Evolutionary conservation across 768 basidiomycete species (phyloP), one percentile per base, ranked within the genome.

Genomic region (Fomitopsis serialis): DNA sequence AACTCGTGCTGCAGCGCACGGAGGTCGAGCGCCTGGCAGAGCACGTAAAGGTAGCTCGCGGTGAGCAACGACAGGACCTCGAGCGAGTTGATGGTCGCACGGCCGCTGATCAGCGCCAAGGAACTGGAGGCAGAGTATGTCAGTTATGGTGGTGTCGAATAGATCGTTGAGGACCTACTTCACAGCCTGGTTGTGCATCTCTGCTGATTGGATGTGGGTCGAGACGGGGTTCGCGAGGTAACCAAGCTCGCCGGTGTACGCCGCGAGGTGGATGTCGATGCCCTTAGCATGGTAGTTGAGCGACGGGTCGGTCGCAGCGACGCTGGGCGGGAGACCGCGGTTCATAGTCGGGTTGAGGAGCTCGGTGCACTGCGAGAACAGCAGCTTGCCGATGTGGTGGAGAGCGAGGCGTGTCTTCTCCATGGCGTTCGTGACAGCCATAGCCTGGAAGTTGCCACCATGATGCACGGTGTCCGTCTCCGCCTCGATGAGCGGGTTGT

Each of bases 101-200:
- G 84, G 22, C 82, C 89, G 17, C 90, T 92, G 50, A 93, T 83
- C 58, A 94, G 72, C 0, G 92, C 92, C 51, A 94, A 75, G 5
- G 90, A 92, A 67, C 88, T 90, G 59, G 34, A 57, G 40, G 42
- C n/a, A 22, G n/a, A 11, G 22, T 11, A 22, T 3, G 29, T 5
- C 21, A 7, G 29, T 42, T n/a, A 5, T 19, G 22, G 17, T 23
- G 46, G 5, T 29, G 21, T 10, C 17, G 9, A 11, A 22, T 5
- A 47, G 11, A 15, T 21, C 25, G 34, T 37, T 2, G 11, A 4
- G 23, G 43, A 73, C 87, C 55, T 58, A 90, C 88, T 94, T 94
- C 68, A 94, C 80, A 42, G 92, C 87, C 68, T 94, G 92, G 60
- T 94, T 94, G 64, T 92, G 89, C 87, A 92, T 90, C 70, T 94